Base-by-base conservation (phyloP, 2,329 filamentous ascomycete species). In the Sclerotinia spermophila region DNA sequence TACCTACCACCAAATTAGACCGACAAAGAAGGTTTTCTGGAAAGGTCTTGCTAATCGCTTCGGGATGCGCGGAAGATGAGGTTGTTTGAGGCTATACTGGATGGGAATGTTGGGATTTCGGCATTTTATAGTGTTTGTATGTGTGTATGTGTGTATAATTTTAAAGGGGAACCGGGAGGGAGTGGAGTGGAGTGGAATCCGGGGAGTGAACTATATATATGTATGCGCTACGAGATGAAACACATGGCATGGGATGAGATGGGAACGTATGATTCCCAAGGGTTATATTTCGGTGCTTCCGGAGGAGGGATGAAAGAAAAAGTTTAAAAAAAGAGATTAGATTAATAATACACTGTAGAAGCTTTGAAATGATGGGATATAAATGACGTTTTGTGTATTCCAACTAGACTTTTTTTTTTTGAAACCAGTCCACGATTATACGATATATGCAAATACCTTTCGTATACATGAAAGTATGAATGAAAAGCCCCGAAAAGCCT, bases 11-110 rank as follows among this genome's bases (percentile, higher is more conserved):
- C n/a, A 45, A 5, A 33, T 33, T 38, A 21, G 56, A 33, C 5
- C 21, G 11, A n/a, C 10, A 5, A 33, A 7, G 40, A 45, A 42
- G 42, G 27, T 11, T 24, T 62, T 45, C 60, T 44, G 45, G 60
- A 62, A 62, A n/a, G n/a, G 60, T 24, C 33, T 59, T 59, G 24
- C 48, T n/a, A 51, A 51, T 51, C 48, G 48, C n/a, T 51, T 51
- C 48, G n/a, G 48, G 48, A 27, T 17, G 2, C 24, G 48, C 17
- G n/a, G 48, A n/a, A 51, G 48, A 27, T 51, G 48, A 51, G 48
- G 24, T 15, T 27, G 48, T 51, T 27, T 51, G 48, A 51, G 17
- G 48, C 48, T 51, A 51, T 51, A 51, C 48, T 51, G 48, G 0
- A 51, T 0, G n/a, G 15, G 48, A 11, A 27, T 8, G n/a, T n/a